A percentile compares a stretch with the other conserved stretches of the same genome.
Conservation (phyloP, 2,329 filamentous ascomycete genomes). For the Cladophialophora bantiana region DNA sequence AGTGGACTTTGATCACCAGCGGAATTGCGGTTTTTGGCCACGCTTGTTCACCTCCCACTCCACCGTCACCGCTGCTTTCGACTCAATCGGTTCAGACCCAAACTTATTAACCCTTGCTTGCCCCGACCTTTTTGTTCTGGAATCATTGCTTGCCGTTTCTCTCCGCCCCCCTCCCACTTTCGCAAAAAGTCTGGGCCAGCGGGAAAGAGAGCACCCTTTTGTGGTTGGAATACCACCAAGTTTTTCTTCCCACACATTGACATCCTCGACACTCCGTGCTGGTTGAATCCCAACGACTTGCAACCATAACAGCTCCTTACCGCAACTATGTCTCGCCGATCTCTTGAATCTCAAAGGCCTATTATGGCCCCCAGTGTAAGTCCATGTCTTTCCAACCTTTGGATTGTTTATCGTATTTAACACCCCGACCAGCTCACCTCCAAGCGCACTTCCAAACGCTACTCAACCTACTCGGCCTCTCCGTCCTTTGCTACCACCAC, state of each 20-base stretch:
- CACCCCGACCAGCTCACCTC: conserved; percentile 43
- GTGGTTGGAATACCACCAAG: neutral
- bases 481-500: conserved; percentile 57
- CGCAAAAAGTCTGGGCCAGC: neutral
- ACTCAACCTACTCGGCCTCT: conserved; percentile 59
- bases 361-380: conserved; percentile 63
- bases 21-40: conserved; percentile 2
- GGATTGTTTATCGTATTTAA: conserved; percentile 3
- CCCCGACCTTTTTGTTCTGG: neutral
- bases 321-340: conserved; percentile 48
- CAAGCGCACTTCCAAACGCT: conserved; percentile 60
- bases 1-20: conserved; percentile 7
- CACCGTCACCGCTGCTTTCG: conserved; percentile 5
- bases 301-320: conserved; percentile 7
- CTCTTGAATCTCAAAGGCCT: conserved; percentile 62
- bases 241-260: conserved; percentile 5
- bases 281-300: conserved; percentile 5
- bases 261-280: neutral
- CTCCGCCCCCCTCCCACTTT: neutral
- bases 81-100: conserved; percentile 1
- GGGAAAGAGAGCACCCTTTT: neutral
- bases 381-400: conserved; percentile 34
- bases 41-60: conserved; percentile 5
- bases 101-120: conserved; percentile 5
- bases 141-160: neutral